Conservation (phyloP, 371 early-diverging fungal genomes). For the Batrachochytrium dendrobatidis region DNA sequence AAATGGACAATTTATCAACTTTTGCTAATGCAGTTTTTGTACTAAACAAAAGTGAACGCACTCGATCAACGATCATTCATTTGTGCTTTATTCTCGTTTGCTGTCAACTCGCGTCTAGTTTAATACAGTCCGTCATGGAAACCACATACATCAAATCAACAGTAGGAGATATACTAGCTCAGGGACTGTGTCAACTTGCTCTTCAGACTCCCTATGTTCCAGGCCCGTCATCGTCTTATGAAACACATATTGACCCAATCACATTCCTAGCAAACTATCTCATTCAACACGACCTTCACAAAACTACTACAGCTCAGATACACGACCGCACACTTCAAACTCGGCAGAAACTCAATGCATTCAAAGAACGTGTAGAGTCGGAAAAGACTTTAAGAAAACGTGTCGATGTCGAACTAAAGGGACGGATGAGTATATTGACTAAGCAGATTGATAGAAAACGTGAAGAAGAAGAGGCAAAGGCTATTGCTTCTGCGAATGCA, state of each 20-base stretch:
- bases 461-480: neutral
- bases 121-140: too few species aligned
- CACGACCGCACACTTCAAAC: neutral
- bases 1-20: too few species aligned
- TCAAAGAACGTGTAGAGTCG: neutral
- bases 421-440: neutral
- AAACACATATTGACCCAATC: neutral
- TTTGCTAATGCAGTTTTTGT: too few species aligned
- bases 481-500: neutral
- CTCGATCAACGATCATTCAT: too few species aligned
- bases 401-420: neutral
- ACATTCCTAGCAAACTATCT: neutral
- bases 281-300: neutral
- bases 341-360: neutral
- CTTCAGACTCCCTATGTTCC: neutral
- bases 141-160: neutral
- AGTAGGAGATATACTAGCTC: neutral
- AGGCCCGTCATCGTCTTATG: neutral
- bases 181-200: neutral
- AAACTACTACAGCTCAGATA: neutral
- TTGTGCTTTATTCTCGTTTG: too few species aligned
- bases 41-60: too few species aligned
- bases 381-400: too few species aligned
- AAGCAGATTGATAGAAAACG: neutral
- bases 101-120: too few species aligned